Base-by-base conservation (phyloP, 2,329 filamentous ascomycete genomes). In the Fusarium dlaminii region DNA sequence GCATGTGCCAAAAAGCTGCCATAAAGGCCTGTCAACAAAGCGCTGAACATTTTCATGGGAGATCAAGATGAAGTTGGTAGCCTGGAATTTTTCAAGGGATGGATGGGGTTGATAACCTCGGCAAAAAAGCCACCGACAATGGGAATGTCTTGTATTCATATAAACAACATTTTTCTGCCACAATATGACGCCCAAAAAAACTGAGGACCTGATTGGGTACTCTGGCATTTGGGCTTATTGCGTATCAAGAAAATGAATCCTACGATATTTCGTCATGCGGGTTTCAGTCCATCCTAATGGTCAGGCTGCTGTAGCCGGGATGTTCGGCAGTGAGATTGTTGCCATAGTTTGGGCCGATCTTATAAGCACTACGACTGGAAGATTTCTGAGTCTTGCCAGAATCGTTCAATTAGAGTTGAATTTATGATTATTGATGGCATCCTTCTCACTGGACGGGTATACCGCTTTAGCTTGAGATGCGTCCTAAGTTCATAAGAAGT, bases 121-220 rank as follows among this genome's bases (percentile, higher is more conserved):
- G 67, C 40, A 70, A 58, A 42, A 55, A 52, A 55, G 46, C 59
- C 46, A 43, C 32, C 39, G n/a, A 20, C 36, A 51, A 30, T 67
- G 34, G 63, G 27, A 20, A 17, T 70, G 67, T 70, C 67, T 70
- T 40, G 34, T 65, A 59, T 30, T 52, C 59, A 58, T 66, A 37
- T 42, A 46, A 48, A 48, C 45, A 37, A 30, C 30, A 29, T 52
- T 34, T 27, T 29, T 49, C 36, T 63, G 64, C 57, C 65, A 56
- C 49, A 40, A 8, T 39, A n/a, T 55, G 18, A 55, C 17, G 15
- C 22, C 11, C 24, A 20, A 48, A n/a, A 27, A 20, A 24, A 0
- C 2, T 1, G 3, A 4, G 5, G 18, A 5, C 9, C 2, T 34
- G 56, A 40, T 39, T 62, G 42, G 29, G 1, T 24, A 4, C 12